Evolutionary conservation across 2,329 filamentous ascomycete species (phyloP), one percentile per base, ranked within the genome.

Genomic region (Ambrosiella xylebori): DNA sequence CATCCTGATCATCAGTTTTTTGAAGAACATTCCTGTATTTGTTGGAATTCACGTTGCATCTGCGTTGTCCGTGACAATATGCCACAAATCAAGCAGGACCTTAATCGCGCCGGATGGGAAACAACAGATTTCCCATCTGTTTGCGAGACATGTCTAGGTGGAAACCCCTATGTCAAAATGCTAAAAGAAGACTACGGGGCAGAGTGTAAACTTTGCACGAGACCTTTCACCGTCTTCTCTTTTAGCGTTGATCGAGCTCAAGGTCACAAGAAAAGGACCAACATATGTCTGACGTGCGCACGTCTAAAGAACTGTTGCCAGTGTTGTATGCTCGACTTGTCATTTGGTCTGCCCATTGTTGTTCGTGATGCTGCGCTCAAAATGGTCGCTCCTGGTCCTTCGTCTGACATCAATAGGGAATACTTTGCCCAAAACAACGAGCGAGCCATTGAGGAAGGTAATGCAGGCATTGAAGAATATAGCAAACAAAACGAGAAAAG

Each of bases 101-200:
- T 96, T 52, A 96, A 97, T 73, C 82, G 93, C 57, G 93, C 89
- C 15, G 93, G 93, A 61, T 96, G 90, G 89, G 93, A 98, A 72
- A 86, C 88, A 38, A 93, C 88, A 54, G 88, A 93, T 70, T 89
- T 93, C 66, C 88, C 88, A 7, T 90, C 86, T 2, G 85, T 93
- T 39, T 93, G 82, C 74, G 93, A 98, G 71, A 89, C 84, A 67
- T 98, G 93, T 69, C 79, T 98, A 1, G 90, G 91, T 13, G 90
- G 95, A 62, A 97, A 97, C 66, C 91, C 91, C 1, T 98, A 95
- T 67, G 93, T 98, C 49, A 93, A 97, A 71, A 97, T 98, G 90
- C 77, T 98, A 61, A 98, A 98, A 72, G 89, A 97, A 68, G 91
- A 98, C 70, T 84, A 94, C 66, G 93, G 89, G 65, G 87, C 85